Evolutionary conservation across 1,284 basidiomycete genomes (phyloP), one percentile per base, ranked within the genome.

Genomic region (Anthracocystis setariae): DNA sequence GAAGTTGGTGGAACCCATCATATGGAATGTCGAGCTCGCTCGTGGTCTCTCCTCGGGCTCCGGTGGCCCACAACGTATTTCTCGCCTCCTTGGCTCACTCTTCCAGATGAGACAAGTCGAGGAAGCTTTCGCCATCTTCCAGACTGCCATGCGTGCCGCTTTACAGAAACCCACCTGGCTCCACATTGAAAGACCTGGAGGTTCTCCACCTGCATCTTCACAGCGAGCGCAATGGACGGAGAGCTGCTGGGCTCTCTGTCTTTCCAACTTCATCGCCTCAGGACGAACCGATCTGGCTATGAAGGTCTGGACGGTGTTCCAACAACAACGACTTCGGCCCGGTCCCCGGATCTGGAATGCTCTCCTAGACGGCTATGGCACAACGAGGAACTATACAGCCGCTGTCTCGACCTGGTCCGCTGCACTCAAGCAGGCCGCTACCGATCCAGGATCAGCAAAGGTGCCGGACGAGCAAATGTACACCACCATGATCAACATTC

Each of bases 401-500:
- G 76, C 67, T 3, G 7, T 18, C 2, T 60, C 60, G 20, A 76
- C 77, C 3, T 80, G 78, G 78, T 42, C 43, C 5, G 46, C 64
- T 18, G 53, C 77, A 0, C 32, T 53, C 5, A 40, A 63, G n/a
- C 37, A 53, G 8, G 46, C 46, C 15, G 27, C 18, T 3, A 8
- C 49, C 2, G 39, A 13, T 2, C 3, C 33, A 1, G 33, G 42
- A 0, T 13, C n/a, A 17, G n/a, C 18, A 5, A 39, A 33, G 3
- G 12, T 51, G 12, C 72, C 74, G 2, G 77, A 79, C 52, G 52
- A 64, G 39, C 46, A 51, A 13, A 72, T 72, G 67, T 74, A 69
- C 49, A 80, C 78, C 20, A 77, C 75, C 5, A 78, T 79, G 77
- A 79, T 80, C 49, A 54, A 51, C 39, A 64, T 63, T 18, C 40